These are phyloP conservation scores for Diophrys sp. DNA, from an alignment of 73 alveolate genomes.

Conservation along the genomic window DNA sequence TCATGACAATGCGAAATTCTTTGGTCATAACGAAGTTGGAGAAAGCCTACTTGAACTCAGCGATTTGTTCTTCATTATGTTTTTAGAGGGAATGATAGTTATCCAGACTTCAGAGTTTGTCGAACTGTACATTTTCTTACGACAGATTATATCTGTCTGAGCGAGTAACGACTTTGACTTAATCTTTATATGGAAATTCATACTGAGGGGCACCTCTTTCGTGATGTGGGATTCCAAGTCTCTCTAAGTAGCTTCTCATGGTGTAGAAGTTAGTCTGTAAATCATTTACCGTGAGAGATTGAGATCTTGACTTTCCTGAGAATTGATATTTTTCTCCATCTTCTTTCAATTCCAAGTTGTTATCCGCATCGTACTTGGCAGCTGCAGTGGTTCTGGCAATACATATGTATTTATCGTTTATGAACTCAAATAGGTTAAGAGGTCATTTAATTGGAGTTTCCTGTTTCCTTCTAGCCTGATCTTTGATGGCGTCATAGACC, in stretches of 20 bases:
- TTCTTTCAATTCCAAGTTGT: neutral
- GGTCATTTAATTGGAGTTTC: neutral
- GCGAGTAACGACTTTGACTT: too few relatives aligned
- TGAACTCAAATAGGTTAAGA: neutral
- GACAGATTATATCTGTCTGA: too few relatives aligned
- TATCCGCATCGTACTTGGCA: slow-evolving; percentile 8
- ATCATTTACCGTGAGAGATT: slow-evolving; percentile 8
- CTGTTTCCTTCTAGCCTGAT: neutral
- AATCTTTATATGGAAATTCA: neutral
- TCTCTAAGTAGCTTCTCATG: neutral
- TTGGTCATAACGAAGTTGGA: too few relatives aligned
- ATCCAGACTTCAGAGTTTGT: too few relatives aligned
- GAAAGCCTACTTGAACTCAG: too few relatives aligned
- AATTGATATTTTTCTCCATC: neutral
- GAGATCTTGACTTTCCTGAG: neutral
- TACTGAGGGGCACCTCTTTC: neutral
- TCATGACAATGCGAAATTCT: too few relatives aligned
- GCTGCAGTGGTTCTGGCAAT: slow-evolving; percentile 19
- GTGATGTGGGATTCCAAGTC: neutral
- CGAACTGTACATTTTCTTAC: too few relatives aligned
- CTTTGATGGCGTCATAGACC: neutral
- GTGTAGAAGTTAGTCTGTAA: slow-evolving; percentile 11
- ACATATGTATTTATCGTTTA: neutral
- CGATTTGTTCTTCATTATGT: too few relatives aligned
- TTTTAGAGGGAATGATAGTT: too few relatives aligned